Evolutionary conservation across 2,329 filamentous ascomycete species (phyloP).

Genomic region (Aureobasidium sp.): DNA sequence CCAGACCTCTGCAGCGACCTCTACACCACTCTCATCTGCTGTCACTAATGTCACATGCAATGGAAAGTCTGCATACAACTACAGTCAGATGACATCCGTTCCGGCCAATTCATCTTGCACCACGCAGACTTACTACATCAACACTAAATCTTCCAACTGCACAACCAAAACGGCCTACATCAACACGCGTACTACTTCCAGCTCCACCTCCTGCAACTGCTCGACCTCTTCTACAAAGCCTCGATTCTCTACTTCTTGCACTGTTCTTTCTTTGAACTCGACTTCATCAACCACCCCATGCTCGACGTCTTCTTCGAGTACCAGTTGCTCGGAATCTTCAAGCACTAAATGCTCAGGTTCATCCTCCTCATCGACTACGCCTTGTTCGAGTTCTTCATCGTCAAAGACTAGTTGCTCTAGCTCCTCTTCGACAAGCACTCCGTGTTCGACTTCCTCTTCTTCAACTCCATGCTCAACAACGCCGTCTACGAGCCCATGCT

Average conservation of each 20-base stretch:
- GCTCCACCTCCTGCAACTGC: neutral
- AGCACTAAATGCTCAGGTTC: neutral
- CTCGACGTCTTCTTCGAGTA: neutral
- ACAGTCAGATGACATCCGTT: neutral
- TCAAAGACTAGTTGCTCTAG: neutral
- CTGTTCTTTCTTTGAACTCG: neutral
- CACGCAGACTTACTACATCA: constrained; percentile 8
- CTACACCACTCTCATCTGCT: neutral
- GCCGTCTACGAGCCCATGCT: neutral
- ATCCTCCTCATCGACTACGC: neutral
- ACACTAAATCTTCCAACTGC: neutral
- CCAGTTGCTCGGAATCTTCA: neutral
- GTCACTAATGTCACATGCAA: neutral
- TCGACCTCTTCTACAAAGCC: constrained; percentile 3
- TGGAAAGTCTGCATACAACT: constrained; percentile 7
- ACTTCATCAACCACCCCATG: neutral
- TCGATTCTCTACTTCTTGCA: constrained; percentile 1
- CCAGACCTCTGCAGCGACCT: neutral
- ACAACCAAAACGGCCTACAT: neutral
- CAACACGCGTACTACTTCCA: neutral
- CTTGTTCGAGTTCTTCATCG: neutral
- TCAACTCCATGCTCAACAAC: neutral
- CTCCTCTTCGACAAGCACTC: neutral
- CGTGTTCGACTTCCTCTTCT: neutral
- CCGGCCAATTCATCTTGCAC: constrained; percentile 7